Percentiles rank a stretch among this genome's conserved stretches.
Evolutionary conservation across 2,329 filamentous ascomycete species (phyloP).

Genomic region (Volutella citrinella): DNA sequence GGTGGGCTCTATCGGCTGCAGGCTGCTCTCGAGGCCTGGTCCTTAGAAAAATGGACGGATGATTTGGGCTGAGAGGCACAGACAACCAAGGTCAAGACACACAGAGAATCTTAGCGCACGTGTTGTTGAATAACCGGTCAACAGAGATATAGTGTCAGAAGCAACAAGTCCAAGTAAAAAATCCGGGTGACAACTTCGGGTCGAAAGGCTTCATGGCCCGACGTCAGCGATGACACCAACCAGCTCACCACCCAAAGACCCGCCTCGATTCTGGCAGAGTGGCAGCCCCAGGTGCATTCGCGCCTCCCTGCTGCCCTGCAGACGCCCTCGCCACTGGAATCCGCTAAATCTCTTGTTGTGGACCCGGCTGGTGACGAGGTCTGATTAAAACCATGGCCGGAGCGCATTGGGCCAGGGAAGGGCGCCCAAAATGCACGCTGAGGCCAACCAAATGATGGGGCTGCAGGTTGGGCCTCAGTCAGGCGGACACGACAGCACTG

Average conservation of each 20-base stretch:
- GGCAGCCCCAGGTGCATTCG: no score
- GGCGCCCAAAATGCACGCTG: constrained; percentile 17
- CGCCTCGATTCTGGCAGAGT: no score
- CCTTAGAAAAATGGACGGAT: no score
- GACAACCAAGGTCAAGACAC: no score
- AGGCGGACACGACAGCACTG: constrained; percentile 11
- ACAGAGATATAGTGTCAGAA: no score
- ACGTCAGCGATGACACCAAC: constrained; percentile 7
- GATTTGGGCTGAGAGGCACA: no score
- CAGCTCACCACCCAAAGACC: constrained; percentile 22
- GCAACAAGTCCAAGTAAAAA: no score
- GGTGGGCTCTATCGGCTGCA: no score
- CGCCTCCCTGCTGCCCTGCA: constrained; percentile 14
- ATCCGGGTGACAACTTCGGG: constrained; percentile 4
- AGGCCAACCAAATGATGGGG: constrained; percentile 21
- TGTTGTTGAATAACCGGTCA: no score
- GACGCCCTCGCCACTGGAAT: constrained; percentile 13
- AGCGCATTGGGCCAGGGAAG: constrained; percentile 18
- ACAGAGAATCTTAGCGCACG: no score
- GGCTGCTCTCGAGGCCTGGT: no score
- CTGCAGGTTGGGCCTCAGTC: constrained; percentile 18
- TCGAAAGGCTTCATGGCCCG: constrained; percentile 5
- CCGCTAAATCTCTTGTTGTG: constrained; percentile 15
- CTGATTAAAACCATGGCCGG: no score
- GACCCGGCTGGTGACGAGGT: constrained; percentile 21